These are phyloP conservation scores for Raphanus hybrid DNA, from an alignment of 441 rosid species.

Conservation along the genomic window DNA sequence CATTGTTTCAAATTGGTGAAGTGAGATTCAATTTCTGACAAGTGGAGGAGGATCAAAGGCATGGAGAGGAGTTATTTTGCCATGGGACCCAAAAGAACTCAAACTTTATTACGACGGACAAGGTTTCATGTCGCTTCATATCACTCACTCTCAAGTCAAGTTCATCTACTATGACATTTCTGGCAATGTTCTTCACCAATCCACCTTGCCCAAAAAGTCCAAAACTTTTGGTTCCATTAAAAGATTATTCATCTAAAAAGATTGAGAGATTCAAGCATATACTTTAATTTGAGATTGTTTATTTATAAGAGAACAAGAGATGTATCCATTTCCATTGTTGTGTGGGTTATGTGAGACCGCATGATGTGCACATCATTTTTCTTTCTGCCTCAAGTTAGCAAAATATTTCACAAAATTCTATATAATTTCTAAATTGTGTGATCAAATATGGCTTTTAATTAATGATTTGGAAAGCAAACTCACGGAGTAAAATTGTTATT, in stretches of 20 bases:
- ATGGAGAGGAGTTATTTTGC: slow-evolving; percentile 62
- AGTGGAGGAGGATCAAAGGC: slow-evolving; percentile 90
- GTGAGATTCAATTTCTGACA: slow-evolving; percentile 53
- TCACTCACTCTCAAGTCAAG: slow-evolving; percentile 37
- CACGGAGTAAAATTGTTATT: neutral
- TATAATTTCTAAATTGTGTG: neutral
- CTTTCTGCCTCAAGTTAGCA: neutral
- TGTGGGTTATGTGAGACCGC: neutral
- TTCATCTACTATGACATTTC: slow-evolving; percentile 53
- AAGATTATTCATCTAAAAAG: neutral
- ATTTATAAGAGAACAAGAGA: neutral
- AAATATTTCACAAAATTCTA: neutral
- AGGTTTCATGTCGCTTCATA: slow-evolving; percentile 69
- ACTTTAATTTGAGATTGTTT: neutral
- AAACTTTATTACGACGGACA: slow-evolving; percentile 72
- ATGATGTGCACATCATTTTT: neutral
- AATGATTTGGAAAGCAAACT: neutral
- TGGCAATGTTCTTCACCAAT: slow-evolving; percentile 65
- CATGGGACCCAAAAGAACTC: slow-evolving; percentile 49
- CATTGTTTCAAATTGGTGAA: neutral
- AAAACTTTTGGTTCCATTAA: slow-evolving; percentile 20
- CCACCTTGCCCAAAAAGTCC: slow-evolving; percentile 41
- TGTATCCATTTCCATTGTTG: neutral
- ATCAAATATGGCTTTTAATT: neutral
- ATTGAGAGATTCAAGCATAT: neutral